phyloP scores from a whole-genome alignment of 352 stramenopile genomes.

The Globisporangium cylindrosporum region DNA sequence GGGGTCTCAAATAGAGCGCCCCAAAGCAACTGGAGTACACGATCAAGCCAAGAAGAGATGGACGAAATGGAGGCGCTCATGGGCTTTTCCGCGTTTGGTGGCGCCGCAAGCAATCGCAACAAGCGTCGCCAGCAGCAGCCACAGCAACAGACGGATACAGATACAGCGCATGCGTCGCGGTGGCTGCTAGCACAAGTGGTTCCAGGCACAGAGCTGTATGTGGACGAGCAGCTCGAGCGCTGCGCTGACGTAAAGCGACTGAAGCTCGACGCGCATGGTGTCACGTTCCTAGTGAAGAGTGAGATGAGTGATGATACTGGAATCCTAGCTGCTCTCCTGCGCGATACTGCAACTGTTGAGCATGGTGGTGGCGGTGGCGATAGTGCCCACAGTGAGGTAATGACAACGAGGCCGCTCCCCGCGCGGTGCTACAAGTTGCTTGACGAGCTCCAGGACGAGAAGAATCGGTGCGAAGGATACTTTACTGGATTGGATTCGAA shows the following conservation, averaged over 20 bases:
- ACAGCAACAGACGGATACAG: not conserved
- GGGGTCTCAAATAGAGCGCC: conserved; percentile 7
- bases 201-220: conserved; percentile 34
- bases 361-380: not conserved
- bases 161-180: not conserved
- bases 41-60: conserved; percentile 13
- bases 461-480: conserved; percentile 20
- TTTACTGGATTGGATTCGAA: not conserved
- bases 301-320: not conserved
- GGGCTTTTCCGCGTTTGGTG: conserved; percentile 68
- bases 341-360: not conserved
- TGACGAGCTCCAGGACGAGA: conserved; percentile 32
- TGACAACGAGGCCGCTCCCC: conserved; percentile 6
- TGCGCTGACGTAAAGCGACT: conserved; percentile 9
- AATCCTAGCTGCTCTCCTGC: not conserved
- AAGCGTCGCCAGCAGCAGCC: not conserved
- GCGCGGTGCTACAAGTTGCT: conserved; percentile 22
- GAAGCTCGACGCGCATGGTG: conserved; percentile 20
- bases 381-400: not conserved
- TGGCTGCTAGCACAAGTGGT: conserved; percentile 29
- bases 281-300: conserved; percentile 31
- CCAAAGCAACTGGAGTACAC: not conserved
- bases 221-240: not conserved
- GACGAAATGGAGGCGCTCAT: conserved; percentile 38
- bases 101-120: conserved; percentile 4